Percentiles rank a stretch among this genome's conserved stretches.
These are phyloP conservation scores for Cladosporium sp. DNA, from an alignment of 2,329 filamentous ascomycete genomes.

Conservation along the genomic window DNA sequence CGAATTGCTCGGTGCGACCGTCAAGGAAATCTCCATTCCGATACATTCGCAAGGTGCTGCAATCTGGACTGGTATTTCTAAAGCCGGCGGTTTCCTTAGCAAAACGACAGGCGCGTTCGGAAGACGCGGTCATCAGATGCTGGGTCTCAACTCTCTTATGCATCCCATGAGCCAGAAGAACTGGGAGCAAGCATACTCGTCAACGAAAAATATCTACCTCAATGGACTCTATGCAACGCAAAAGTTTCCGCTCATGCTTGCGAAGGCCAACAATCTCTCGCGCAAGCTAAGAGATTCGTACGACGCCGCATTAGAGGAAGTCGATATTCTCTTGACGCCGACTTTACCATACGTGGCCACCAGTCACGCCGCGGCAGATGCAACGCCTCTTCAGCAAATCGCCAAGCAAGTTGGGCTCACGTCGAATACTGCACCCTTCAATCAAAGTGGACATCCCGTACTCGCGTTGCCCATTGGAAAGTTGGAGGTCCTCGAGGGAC, in stretches of 20 bases:
- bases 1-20: conserved; percentile 37
- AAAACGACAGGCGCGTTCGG: conserved; percentile 39
- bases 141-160: conserved; percentile 47
- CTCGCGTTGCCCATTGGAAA: conserved; percentile 41
- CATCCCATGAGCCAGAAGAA: conserved; percentile 37
- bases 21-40: conserved; percentile 42
- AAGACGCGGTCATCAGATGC: conserved; percentile 45
- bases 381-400: conserved; percentile 42
- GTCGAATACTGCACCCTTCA: conserved; percentile 52
- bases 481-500: conserved; percentile 48
- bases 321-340: conserved; percentile 46
- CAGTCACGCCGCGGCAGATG: conserved; percentile 37
- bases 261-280: conserved; percentile 42
- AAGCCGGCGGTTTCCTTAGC: conserved; percentile 41
- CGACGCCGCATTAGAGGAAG: conserved; percentile 36
- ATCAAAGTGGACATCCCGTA: conserved; percentile 46
- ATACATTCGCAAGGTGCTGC: conserved; percentile 45
- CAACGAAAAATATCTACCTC: conserved; percentile 52
- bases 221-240: conserved; percentile 47
- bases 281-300: conserved; percentile 44
- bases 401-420: conserved; percentile 51
- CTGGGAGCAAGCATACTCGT: conserved; percentile 49
- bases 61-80: conserved; percentile 46
- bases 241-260: conserved; percentile 43
- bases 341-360: conserved; percentile 46